These are phyloP conservation scores for Neopestalotiopsis sp. DNA, from an alignment of 2,329 filamentous ascomycete genomes.

Conservation along the genomic window DNA sequence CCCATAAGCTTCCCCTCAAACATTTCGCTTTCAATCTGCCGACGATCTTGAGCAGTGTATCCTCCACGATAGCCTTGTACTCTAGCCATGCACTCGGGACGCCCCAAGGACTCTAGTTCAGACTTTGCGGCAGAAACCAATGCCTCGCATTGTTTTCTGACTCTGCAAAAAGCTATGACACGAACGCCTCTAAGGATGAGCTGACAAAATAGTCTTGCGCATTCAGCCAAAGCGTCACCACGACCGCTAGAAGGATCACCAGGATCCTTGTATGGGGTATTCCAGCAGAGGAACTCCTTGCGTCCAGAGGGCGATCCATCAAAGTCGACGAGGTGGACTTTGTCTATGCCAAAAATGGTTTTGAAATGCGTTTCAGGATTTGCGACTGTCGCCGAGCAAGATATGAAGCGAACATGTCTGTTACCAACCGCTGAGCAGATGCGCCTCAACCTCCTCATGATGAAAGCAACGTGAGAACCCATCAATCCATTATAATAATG, in stretches of 20 bases:
- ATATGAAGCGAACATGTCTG: constrained; percentile 83
- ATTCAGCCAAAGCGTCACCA: constrained; percentile 81
- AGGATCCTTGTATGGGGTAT: constrained; percentile 92
- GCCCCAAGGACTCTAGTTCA: constrained; percentile 75
- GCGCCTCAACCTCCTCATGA: constrained; percentile 87
- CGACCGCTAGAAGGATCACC: constrained; percentile 85
- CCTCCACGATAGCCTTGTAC: constrained; percentile 97
- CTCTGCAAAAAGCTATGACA: constrained; percentile 90
- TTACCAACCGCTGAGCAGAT: constrained; percentile 94
- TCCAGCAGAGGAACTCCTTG: constrained; percentile 98
- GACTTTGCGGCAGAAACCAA: constrained; percentile 80
- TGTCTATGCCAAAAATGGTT: constrained; percentile 87
- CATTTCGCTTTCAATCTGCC: constrained; percentile 92
- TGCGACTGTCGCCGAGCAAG: constrained; percentile 94
- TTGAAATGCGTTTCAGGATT: constrained; percentile 93
- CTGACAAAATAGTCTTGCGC: constrained; percentile 89
- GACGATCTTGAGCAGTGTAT: constrained; percentile 89
- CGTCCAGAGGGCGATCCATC: constrained; percentile 91
- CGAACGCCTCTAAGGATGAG: constrained; percentile 86
- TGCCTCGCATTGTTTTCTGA: constrained; percentile 87
- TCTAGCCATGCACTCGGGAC: constrained; percentile 74
- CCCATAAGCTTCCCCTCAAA: constrained; percentile 93
- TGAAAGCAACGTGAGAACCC: constrained; percentile 90
- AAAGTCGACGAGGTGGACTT: constrained; percentile 83
- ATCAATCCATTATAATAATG: constrained; percentile 97